Percentiles rank a stretch among this genome's conserved stretches.
Conservation (phyloP, 1,284 basidiomycete species). For the Cryptococcus amylolentus region DNA sequence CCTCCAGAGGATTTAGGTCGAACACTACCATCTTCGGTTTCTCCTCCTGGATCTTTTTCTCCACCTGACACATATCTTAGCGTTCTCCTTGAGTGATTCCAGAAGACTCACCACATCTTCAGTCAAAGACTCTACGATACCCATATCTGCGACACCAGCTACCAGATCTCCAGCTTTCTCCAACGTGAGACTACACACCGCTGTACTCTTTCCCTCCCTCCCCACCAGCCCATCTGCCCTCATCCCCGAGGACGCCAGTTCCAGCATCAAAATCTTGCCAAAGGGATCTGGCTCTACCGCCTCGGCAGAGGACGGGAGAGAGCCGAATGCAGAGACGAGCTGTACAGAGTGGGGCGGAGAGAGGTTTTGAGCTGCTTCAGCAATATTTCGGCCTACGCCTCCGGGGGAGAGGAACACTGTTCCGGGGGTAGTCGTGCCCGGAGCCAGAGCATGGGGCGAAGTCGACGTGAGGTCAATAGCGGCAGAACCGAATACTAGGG, state of each 20-base stretch:
- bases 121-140: conserved; percentile 59
- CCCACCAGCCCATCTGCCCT: conserved; percentile 71
- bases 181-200: conserved; percentile 68
- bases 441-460: conserved; percentile 36
- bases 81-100: not conserved
- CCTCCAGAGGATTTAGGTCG: conserved; percentile 72
- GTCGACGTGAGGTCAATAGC: conserved; percentile 79
- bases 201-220: conserved; percentile 11
- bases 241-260: conserved; percentile 65
- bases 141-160: conserved; percentile 89
- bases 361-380: conserved; percentile 65
- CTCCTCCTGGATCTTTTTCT: conserved; percentile 19
- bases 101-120: conserved; percentile 52
- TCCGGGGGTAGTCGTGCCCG: conserved; percentile 75
- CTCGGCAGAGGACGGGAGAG: not conserved
- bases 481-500: conserved; percentile 75
- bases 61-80: conserved; percentile 9
- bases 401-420: conserved; percentile 70
- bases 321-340: conserved; percentile 51
- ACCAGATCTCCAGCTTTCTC: conserved; percentile 68
- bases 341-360: conserved; percentile 32
- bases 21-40: conserved; percentile 66
- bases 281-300: conserved; percentile 57
- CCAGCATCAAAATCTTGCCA: conserved; percentile 60
- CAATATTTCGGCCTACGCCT: conserved; percentile 91